phyloP scores from a whole-genome alignment of 192 early-diverging fungal species.

The Coemansia sp. region DNA sequence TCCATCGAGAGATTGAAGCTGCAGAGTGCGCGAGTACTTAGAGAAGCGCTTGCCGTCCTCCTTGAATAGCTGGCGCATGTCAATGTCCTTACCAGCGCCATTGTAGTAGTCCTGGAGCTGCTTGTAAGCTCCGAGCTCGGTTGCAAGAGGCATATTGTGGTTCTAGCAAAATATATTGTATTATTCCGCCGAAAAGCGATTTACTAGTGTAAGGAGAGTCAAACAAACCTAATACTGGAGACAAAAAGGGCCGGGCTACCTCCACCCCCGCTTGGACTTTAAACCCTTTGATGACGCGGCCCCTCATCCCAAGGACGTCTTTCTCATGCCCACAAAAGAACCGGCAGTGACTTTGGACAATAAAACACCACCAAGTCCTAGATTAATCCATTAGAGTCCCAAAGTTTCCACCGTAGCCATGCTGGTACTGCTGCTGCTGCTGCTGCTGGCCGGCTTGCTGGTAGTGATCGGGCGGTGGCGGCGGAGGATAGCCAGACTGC shows the following conservation, averaged over 20 bases:
- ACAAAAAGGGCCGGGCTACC: neutral
- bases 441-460: constrained; percentile 14
- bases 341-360: neutral
- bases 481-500: constrained; percentile 19
- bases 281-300: neutral
- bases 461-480: constrained; percentile 19
- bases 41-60: constrained; percentile 75
- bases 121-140: constrained; percentile 79
- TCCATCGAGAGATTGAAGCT: constrained; percentile 50
- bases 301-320: neutral
- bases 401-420: constrained; percentile 51
- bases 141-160: constrained; percentile 66
- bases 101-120: constrained; percentile 90
- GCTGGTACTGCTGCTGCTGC: constrained; percentile 39
- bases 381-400: constrained; percentile 46
- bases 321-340: neutral
- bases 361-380: neutral
- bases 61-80: constrained; percentile 79
- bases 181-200: neutral
- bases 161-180: neutral
- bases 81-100: constrained; percentile 65
- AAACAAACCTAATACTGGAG: neutral
- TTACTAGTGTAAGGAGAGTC: neutral
- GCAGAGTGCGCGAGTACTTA: constrained; percentile 73
- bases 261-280: neutral